Conservation (phyloP, 2,329 filamentous ascomycete species). For the Tothia fuscella region DNA sequence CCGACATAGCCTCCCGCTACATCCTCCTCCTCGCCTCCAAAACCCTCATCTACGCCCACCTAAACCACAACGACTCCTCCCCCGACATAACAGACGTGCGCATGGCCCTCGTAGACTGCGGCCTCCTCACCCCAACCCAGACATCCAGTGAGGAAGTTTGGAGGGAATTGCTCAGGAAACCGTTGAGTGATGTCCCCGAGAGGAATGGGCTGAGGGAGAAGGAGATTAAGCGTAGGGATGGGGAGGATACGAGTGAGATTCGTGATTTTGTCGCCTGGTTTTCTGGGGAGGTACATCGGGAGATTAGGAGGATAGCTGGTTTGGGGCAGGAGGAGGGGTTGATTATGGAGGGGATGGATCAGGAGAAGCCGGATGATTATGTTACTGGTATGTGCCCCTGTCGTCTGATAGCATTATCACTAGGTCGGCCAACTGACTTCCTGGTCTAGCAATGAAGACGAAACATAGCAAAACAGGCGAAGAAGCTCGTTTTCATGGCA, state of each 20-base stretch:
- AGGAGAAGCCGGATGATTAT: constrained; percentile 31
- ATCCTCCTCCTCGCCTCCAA: constrained; percentile 60
- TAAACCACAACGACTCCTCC: constrained; percentile 54
- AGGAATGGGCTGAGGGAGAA: constrained; percentile 27
- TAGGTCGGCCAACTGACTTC: background rate
- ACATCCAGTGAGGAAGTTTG: constrained; percentile 57
- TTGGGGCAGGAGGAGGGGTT: constrained; percentile 42
- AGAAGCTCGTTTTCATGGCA: constrained; percentile 75
- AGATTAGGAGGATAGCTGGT: constrained; percentile 70
- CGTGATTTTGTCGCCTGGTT: constrained; percentile 74
- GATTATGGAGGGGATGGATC: constrained; percentile 36
- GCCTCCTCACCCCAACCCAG: constrained; percentile 58
- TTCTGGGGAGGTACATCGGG: constrained; percentile 57
- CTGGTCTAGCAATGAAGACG: constrained; percentile 69
- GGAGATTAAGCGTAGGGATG: constrained; percentile 34
- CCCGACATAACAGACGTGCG: constrained; percentile 66
- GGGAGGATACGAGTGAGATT: constrained; percentile 69
- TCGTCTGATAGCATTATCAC: background rate
- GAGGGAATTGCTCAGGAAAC: constrained; percentile 37
- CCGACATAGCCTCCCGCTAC: constrained; percentile 76
- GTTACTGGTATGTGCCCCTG: constrained; percentile 25
- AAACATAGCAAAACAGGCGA: constrained; percentile 85
- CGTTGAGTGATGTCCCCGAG: constrained; percentile 30
- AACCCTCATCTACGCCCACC: constrained; percentile 58
- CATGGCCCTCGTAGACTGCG: constrained; percentile 72